Evolutionary conservation across 1,284 basidiomycete genomes (phyloP), one percentile per base, ranked within the genome.

Genomic region (Naganishia albida): DNA sequence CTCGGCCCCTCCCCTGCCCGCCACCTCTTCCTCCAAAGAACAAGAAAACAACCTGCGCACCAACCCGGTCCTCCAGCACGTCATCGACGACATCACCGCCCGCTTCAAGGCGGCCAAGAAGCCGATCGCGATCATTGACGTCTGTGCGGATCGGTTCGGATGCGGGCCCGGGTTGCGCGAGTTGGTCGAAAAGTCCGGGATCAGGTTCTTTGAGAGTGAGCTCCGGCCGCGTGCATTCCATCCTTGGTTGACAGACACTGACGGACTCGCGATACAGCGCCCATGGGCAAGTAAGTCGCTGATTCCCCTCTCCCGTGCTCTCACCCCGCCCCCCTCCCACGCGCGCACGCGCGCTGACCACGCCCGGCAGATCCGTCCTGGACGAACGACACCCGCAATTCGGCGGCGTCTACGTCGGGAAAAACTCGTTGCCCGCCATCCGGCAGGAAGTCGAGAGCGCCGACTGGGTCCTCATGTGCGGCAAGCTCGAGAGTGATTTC

Each of bases 391-490:
- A 89, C 66, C 83, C 86, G 20, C 85, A 91, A n/a, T 97, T 89
- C 77, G 93, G 93, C 63, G 94, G 94, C 16, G 88, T 90, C 67
- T 93, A 93, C 73, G 84, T 91, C 43, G 92, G 93, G 2, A 85
- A 85, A 3, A 85, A 92, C 72, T 88, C 85, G n/a, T 82, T 86
- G 54, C 86, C 87, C 0, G 82, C 81, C 18, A 83, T 94, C 70
- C 87, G 87, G 75, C 83, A 89, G 62, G 86, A 85, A 67, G 87
- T 96, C 40, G 92, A 97, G 78, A 81, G 77, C 1, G 87, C 92
- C 12, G 92, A 91, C 73, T 83, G 97, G 57, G 87, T 94, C 65
- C 80, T 98, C 38, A 90, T 88, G 43, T 82, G 96, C 67, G 94
- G 94, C 23, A 81, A 83, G 0, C 80, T 96, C 55, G 87, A 87